These are phyloP conservation scores for Pyrenula massariospora DNA, from an alignment of 495 filamentous ascomycete genomes.

Conservation along the genomic window DNA sequence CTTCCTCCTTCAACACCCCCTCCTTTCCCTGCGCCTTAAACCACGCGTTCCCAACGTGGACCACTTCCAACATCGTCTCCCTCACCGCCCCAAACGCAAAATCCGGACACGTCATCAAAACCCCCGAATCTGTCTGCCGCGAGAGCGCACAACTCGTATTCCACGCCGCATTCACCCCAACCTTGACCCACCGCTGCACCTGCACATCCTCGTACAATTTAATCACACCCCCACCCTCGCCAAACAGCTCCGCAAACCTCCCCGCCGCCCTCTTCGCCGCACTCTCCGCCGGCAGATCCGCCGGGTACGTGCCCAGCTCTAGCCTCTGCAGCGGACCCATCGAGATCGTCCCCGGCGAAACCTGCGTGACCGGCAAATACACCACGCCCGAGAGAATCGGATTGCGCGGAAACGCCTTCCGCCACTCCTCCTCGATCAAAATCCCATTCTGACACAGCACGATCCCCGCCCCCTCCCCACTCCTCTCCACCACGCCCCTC, in stretches of 20 bases:
- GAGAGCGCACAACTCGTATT: slow-evolving; percentile 41
- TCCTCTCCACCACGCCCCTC: slow-evolving; percentile 61
- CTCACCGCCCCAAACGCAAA: slow-evolving; percentile 20
- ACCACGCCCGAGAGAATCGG: slow-evolving; percentile 32
- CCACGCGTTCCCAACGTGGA: slow-evolving; percentile 10
- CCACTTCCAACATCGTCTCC: slow-evolving; percentile 33
- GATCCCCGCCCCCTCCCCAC: slow-evolving; percentile 38
- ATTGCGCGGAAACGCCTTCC: slow-evolving; percentile 28
- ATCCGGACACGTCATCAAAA: slow-evolving; percentile 21
- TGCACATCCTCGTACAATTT: slow-evolving; percentile 35
- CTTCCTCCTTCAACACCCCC: slow-evolving; percentile 26
- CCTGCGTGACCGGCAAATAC: slow-evolving; percentile 36
- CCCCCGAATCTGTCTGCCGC: slow-evolving; percentile 26
- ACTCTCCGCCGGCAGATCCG: slow-evolving; percentile 7
- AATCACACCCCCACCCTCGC: slow-evolving; percentile 23
- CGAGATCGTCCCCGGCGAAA: slow-evolving; percentile 17
- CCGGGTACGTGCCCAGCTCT: slow-evolving; percentile 36
- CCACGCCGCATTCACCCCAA: slow-evolving; percentile 36
- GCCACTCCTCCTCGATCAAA: slow-evolving; percentile 36
- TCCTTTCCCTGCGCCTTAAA: slow-evolving; percentile 27
- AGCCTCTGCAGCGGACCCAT: slow-evolving; percentile 21
- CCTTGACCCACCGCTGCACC: slow-evolving; percentile 37
- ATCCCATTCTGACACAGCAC: slow-evolving; percentile 47
- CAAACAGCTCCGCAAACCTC: slow-evolving; percentile 23
- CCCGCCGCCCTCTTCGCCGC: slow-evolving; percentile 16